These are phyloP conservation scores for Saturnispora dispora DNA, from an alignment of 805 yeast species.

Conservation along the genomic window DNA sequence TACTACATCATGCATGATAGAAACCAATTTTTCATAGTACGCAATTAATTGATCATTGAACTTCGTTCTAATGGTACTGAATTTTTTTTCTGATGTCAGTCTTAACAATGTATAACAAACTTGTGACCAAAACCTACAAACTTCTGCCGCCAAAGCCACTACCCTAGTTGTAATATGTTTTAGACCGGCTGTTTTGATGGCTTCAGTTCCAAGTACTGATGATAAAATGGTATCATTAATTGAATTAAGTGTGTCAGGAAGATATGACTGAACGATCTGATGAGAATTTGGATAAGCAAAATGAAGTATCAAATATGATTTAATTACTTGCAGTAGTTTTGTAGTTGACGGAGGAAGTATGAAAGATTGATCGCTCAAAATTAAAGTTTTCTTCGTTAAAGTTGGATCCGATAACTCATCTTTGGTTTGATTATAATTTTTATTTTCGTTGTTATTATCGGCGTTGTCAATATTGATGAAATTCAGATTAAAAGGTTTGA, in stretches of 20 bases:
- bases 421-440: too few species aligned
- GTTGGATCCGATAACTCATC: background rate
- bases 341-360: slow-evolving; percentile 47
- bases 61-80: slow-evolving; percentile 32
- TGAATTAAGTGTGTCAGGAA: slow-evolving; percentile 36
- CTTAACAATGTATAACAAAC: slow-evolving; percentile 9
- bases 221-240: slow-evolving; percentile 48
- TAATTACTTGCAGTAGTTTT: slow-evolving; percentile 32
- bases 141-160: slow-evolving; percentile 56
- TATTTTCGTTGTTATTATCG: background rate
- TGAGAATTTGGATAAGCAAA: slow-evolving; percentile 40
- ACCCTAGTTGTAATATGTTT: slow-evolving; percentile 69
- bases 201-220: slow-evolving; percentile 66
- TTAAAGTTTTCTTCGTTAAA: slow-evolving; percentile 23
- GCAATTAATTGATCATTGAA: slow-evolving; percentile 56
- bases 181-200: slow-evolving; percentile 63
- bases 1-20: slow-evolving; percentile 59
- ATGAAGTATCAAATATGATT: slow-evolving; percentile 47
- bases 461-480: slow-evolving; percentile 3
- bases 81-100: slow-evolving; percentile 23
- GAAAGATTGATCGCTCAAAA: slow-evolving; percentile 46
- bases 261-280: slow-evolving; percentile 23
- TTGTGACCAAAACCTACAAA: slow-evolving; percentile 41
- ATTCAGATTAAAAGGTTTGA: slow-evolving; percentile 24
- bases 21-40: slow-evolving; percentile 53